phyloP scores from a whole-genome alignment of 2,329 filamentous ascomycete genomes.

The Neurospora sp. region DNA sequence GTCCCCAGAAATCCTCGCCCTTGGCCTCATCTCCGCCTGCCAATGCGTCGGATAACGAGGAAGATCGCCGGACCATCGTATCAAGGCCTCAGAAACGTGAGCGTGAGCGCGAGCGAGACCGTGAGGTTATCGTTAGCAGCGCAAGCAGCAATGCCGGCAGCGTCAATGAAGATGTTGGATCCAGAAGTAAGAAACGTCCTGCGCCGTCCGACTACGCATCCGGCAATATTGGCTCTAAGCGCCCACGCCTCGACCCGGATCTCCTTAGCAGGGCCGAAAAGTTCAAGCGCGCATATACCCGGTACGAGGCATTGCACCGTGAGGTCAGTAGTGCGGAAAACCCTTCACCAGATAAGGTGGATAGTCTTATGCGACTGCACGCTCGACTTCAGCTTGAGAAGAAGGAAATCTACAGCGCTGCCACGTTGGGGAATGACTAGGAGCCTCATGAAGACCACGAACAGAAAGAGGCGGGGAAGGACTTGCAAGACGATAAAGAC shows the following conservation, averaged over 20 bases:
- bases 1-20: constrained; percentile 46
- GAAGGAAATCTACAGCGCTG: constrained; percentile 43
- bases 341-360: constrained; percentile 41
- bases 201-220: constrained; percentile 8
- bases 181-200: constrained; percentile 12
- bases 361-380: constrained; percentile 44
- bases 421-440: neutral
- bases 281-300: constrained; percentile 47
- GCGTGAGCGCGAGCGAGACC: constrained; percentile 9
- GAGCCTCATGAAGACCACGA: constrained; percentile 10
- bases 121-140: constrained; percentile 17
- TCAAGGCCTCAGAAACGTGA: constrained; percentile 13
- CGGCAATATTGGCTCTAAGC: constrained; percentile 28
- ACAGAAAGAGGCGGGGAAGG: neutral
- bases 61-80: constrained; percentile 22
- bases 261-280: constrained; percentile 42
- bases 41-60: constrained; percentile 53
- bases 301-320: constrained; percentile 46
- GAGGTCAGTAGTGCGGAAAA: constrained; percentile 42
- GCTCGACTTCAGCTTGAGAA: constrained; percentile 47
- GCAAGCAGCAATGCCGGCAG: constrained; percentile 20
- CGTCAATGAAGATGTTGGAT: constrained; percentile 11
- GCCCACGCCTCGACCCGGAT: constrained; percentile 33
- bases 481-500: neutral
- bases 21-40: constrained; percentile 57